Evolutionary conservation across 129 eudicot species (phyloP), one percentile per base, ranked within the genome.

Genomic region (Saposhnikovia divaricata): DNA sequence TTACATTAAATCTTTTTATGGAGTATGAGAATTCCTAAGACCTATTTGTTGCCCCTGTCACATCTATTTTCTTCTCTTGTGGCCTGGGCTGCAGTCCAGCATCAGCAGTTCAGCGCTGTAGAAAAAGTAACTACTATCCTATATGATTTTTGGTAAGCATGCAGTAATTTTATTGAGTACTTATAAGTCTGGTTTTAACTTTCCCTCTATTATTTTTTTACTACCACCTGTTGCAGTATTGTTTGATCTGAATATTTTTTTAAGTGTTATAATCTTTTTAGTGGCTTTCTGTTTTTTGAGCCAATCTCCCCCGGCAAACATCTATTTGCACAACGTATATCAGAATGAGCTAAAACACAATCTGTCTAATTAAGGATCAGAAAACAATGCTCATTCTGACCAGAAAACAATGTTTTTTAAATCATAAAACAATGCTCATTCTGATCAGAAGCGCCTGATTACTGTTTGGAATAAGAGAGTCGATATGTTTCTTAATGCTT

Each of bases 101-200:
- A n/a, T n/a, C n/a, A n/a, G n/a, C n/a, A n/a, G n/a, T n/a, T n/a
- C n/a, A n/a, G n/a, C n/a, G n/a, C n/a, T 31, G 34, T 31, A 31
- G 34, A 19, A 19, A 53, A 19, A 10, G 10, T 6, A 53, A 5
- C 3, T 19, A 53, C 61, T 6, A 5, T 51, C n/a, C 21, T 51
- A 4, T 51, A 48, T 51, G 59, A 18, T 51, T 51, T 51, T 9
- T 51, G 21, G 59, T 51, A 51, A 18, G n/a, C n/a, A n/a, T n/a
- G n/a, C n/a, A 18, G 7, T 51, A 48, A 48, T 48, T 48, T 48
- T 31, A 13, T 4, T 14, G 14, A 48, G 13, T 46, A 46, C 50
- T 46, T 13, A 51, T 4, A 2, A 4, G n/a, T 51, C 59, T 51
- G 23, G n/a, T 51, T 97, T 90, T 55, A 92, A 91, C 79, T 82